Evolutionary conservation across 257 asterid species (phyloP).

Genomic region (Solanum okadae): DNA sequence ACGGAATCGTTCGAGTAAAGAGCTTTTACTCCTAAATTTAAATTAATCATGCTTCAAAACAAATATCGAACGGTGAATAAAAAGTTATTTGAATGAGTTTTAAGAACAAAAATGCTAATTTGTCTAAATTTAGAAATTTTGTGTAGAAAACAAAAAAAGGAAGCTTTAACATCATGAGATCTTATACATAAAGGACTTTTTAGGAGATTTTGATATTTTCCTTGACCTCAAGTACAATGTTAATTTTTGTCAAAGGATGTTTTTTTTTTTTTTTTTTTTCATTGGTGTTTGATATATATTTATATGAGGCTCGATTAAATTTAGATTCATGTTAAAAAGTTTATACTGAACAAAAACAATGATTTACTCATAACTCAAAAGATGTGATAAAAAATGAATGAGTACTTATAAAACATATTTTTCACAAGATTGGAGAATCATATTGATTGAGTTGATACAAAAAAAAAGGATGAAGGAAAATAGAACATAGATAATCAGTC

Average conservation of each 20-base stretch:
- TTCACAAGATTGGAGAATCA: not conserved
- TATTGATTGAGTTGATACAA: not conserved
- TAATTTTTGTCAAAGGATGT: not conserved
- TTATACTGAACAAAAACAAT: not conserved
- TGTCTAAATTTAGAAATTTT: not conserved
- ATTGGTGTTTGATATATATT: not conserved
- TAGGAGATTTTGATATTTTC: not conserved
- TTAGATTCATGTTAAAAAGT: not conserved
- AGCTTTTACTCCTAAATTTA: too few relatives aligned
- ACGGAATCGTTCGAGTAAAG: accelerated
- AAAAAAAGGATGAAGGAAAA: not conserved
- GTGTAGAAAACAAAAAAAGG: not conserved
- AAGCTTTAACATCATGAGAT: not conserved
- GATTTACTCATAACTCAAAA: not conserved
- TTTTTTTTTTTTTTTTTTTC: not conserved
- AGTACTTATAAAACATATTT: not conserved
- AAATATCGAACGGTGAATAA: accelerated
- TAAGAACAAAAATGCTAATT: not conserved
- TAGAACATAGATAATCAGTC: not conserved
- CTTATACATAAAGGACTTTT: not conserved
- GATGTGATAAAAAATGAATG: not conserved
- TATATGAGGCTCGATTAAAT: not conserved
- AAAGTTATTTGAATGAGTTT: not conserved
- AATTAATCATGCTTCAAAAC: not conserved
- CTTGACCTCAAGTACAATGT: not conserved